Evolutionary conservation across 495 filamentous ascomycete species (phyloP).

Genomic region (Xylaria bambusicola): DNA sequence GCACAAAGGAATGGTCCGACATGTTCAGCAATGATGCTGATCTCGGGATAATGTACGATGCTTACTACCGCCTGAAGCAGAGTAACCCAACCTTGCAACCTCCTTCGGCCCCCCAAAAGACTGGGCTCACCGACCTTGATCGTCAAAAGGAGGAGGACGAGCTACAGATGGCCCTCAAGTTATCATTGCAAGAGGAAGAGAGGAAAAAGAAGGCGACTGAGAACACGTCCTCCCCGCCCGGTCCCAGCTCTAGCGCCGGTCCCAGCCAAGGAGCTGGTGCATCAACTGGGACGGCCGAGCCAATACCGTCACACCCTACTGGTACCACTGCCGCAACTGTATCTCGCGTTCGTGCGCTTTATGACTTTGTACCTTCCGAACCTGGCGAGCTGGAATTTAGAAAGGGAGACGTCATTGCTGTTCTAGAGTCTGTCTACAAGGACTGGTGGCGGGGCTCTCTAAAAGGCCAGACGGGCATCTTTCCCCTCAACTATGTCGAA

Average conservation of each 20-base stretch:
- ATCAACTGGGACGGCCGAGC: constrained; percentile 28
- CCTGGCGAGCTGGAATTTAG: constrained; percentile 92
- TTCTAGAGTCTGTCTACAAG: constrained; percentile 96
- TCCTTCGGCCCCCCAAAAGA: constrained; percentile 89
- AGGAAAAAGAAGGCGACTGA: constrained; percentile 44
- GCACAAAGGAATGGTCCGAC: constrained; percentile 93
- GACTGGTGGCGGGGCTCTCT: constrained; percentile 99
- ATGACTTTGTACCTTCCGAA: constrained; percentile 92
- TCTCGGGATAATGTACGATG: constrained; percentile 96
- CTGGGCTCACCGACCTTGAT: constrained; percentile 84
- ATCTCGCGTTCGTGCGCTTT: constrained; percentile 88
- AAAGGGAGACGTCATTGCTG: constrained; percentile 96
- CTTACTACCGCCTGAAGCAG: constrained; percentile 82
- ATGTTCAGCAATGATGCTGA: constrained; percentile 92
- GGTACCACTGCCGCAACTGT: constrained; percentile 96
- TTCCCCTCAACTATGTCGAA: constrained; percentile 98
- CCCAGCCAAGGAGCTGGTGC: constrained; percentile 26
- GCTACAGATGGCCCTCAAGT: constrained; percentile 89
- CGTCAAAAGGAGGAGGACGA: constrained; percentile 97
- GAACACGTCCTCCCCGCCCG: constrained; percentile 25
- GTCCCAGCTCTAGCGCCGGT: constrained; percentile 34
- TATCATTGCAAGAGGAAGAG: constrained; percentile 85
- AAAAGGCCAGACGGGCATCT: constrained; percentile 93
- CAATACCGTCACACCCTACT: constrained; percentile 42
- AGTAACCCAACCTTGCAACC: constrained; percentile 88